phyloP scores from a whole-genome alignment of 2,329 filamentous ascomycete genomes.

The Trichoderma atroviride region DNA sequence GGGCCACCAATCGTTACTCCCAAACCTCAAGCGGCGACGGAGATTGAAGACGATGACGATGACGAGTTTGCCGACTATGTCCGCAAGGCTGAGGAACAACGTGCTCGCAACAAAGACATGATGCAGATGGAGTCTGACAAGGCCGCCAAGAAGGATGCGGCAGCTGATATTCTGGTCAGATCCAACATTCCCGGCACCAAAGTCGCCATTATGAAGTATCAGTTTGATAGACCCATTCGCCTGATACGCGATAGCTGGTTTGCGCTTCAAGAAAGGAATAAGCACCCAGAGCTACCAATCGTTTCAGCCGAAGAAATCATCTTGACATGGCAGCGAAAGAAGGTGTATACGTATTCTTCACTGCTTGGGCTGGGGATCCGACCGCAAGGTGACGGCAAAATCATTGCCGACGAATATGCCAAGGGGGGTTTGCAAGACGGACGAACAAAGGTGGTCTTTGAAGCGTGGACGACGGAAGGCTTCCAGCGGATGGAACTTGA shows the following conservation, averaged over 20 bases:
- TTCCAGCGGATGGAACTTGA: conserved; percentile 54
- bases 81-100: conserved; percentile 43
- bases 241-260: conserved; percentile 73
- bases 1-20: background rate
- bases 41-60: conserved; percentile 20
- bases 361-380: conserved; percentile 67
- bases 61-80: conserved; percentile 53
- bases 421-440: conserved; percentile 53
- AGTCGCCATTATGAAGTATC: conserved; percentile 61
- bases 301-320: conserved; percentile 61
- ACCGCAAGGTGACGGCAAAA: conserved; percentile 46
- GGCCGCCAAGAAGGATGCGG: conserved; percentile 34
- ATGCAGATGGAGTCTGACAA: conserved; percentile 27
- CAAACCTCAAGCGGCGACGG: background rate
- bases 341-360: conserved; percentile 75
- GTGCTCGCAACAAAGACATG: conserved; percentile 35
- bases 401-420: conserved; percentile 41
- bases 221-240: conserved; percentile 67
- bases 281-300: conserved; percentile 39
- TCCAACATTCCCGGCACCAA: conserved; percentile 65
- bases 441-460: conserved; percentile 67
- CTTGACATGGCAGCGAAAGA: conserved; percentile 75
- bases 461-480: conserved; percentile 72
- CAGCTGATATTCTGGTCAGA: conserved; percentile 52
- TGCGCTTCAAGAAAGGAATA: conserved; percentile 54